Conservation (phyloP, 2,329 filamentous ascomycete genomes). For the Colletotrichum chrysophilum region DNA sequence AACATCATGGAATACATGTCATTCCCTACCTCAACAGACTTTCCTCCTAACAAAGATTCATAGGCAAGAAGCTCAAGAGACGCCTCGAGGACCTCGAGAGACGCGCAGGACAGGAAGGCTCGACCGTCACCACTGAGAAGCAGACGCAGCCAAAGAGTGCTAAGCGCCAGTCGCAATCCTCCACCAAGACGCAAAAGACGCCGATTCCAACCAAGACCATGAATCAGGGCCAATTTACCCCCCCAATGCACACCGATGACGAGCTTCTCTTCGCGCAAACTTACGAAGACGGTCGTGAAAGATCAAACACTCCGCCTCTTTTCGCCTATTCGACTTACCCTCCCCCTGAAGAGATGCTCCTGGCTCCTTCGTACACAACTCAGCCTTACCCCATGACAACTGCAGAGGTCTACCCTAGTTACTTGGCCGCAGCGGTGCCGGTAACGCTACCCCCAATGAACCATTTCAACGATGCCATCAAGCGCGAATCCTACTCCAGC, state of each 20-base stretch:
- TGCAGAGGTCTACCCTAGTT: slow-evolving; percentile 59
- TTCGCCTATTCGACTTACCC: slow-evolving; percentile 73
- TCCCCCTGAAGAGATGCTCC: slow-evolving; percentile 67
- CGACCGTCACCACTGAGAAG: slow-evolving; percentile 41
- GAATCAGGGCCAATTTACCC: slow-evolving; percentile 62
- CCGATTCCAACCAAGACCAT: slow-evolving; percentile 42
- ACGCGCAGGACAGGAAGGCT: slow-evolving; percentile 66
- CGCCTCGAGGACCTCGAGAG: slow-evolving; percentile 85
- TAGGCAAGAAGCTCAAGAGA: slow-evolving; percentile 93
- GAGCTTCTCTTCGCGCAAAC: slow-evolving; percentile 67
- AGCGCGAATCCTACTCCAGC: slow-evolving; percentile 65
- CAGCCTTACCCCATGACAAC: slow-evolving; percentile 58
- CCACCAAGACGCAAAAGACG: slow-evolving; percentile 36
- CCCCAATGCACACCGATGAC: slow-evolving; percentile 65
- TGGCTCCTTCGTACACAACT: slow-evolving; percentile 62
- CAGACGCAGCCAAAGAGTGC: slow-evolving; percentile 40
- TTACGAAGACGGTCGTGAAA: slow-evolving; percentile 67
- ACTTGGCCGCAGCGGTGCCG: slow-evolving; percentile 60
- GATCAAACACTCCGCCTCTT: slow-evolving; percentile 74
- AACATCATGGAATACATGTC: neutral
- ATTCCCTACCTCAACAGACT: slow-evolving; percentile 23
- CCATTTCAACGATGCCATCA: slow-evolving; percentile 68
- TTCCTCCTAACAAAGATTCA: neutral
- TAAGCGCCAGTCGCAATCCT: slow-evolving; percentile 40
- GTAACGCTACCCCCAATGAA: slow-evolving; percentile 69